A percentile compares a stretch with the other conserved stretches of the same genome.
Conservation (phyloP, 371 early-diverging fungal species). For the Haplosporangium sp. region DNA sequence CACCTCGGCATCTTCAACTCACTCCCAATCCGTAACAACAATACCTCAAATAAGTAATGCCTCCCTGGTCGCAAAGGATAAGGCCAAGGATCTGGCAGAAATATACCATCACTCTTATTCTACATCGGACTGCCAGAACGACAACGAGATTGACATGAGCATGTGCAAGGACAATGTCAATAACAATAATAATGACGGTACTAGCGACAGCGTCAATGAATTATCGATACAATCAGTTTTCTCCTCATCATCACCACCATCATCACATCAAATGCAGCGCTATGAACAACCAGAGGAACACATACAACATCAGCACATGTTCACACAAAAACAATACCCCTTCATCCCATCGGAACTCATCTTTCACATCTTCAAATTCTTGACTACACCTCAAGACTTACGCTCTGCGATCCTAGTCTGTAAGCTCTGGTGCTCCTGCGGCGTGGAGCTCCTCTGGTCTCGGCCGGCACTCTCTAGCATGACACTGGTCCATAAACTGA, state of each 20-base stretch:
- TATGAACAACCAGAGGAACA: background rate
- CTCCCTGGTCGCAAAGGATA: too few species aligned
- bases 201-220: background rate
- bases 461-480: slow-evolving; percentile 24
- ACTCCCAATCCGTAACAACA: too few species aligned
- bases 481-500: slow-evolving; percentile 15
- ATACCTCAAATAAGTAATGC: too few species aligned
- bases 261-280: background rate
- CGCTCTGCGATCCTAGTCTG: slow-evolving; percentile 45
- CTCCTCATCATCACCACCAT: too few species aligned
- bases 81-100: too few species aligned
- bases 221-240: background rate
- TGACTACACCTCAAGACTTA: slow-evolving; percentile 30
- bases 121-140: too few species aligned
- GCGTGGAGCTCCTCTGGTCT: slow-evolving; percentile 47
- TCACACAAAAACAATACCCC: slow-evolving; percentile 2
- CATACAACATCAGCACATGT: background rate
- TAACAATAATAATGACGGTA: too few species aligned
- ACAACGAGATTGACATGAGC: too few species aligned
- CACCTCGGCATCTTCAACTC: too few species aligned
- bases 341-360: slow-evolving; percentile 39
- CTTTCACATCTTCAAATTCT: slow-evolving; percentile 37
- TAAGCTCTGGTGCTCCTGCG: slow-evolving; percentile 48
- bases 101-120: too few species aligned
- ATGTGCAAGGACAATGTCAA: too few species aligned